Percentiles rank a stretch among this genome's conserved stretches.
Evolutionary conservation across 2,329 filamentous ascomycete species (phyloP).

Genomic region (Thelonectria blattea): DNA sequence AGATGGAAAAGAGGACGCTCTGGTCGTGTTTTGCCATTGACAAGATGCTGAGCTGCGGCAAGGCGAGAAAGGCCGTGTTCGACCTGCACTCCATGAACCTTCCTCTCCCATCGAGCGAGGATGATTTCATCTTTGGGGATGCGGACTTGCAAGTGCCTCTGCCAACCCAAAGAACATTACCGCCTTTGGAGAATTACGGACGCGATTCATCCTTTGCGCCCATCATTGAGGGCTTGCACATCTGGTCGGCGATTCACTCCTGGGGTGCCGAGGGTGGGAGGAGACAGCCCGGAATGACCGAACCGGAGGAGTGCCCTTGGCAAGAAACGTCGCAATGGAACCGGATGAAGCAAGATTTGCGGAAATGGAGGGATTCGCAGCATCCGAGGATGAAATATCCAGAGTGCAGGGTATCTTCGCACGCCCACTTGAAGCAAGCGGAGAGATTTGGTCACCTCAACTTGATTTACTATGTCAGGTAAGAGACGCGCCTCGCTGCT

Average conservation of each 20-base stretch:
- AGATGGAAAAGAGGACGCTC: constrained; percentile 31
- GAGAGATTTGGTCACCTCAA: constrained; percentile 37
- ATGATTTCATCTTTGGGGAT: constrained; percentile 28
- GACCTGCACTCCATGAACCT: constrained; percentile 25
- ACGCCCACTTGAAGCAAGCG: constrained; percentile 34
- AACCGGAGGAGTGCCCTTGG: constrained; percentile 31
- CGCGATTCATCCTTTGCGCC: constrained; percentile 26
- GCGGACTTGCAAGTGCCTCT: background rate
- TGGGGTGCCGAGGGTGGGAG: constrained; percentile 35
- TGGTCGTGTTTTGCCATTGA: constrained; percentile 38
- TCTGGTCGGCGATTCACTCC: constrained; percentile 34
- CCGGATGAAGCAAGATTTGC: constrained; percentile 27
- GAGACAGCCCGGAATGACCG: constrained; percentile 30
- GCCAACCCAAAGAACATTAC: background rate
- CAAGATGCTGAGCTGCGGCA: constrained; percentile 32
- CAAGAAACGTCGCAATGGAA: constrained; percentile 29
- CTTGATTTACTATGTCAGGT: constrained; percentile 37
- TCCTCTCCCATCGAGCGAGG: constrained; percentile 25
- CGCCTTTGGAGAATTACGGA: background rate
- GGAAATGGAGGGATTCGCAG: constrained; percentile 31
- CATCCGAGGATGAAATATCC: constrained; percentile 29
- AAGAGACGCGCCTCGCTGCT: background rate
- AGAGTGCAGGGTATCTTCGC: constrained; percentile 28
- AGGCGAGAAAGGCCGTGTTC: constrained; percentile 33
- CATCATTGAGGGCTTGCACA: constrained; percentile 27